Evolutionary conservation across 371 early-diverging fungal genomes (phyloP).

Genomic region (Apophysomyces variabilis): DNA sequence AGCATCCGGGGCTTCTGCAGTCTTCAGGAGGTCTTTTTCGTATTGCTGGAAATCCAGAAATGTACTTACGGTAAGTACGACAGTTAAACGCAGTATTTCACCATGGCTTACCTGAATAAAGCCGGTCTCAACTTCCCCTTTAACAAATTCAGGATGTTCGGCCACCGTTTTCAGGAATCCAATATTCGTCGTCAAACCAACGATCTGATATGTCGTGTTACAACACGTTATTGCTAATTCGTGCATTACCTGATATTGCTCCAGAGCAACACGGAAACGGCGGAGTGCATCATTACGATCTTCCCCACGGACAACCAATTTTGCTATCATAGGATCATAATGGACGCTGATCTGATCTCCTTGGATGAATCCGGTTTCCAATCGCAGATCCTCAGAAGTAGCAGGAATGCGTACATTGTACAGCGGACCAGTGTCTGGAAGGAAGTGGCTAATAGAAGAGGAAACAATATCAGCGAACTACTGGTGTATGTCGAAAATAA

Average conservation of each 20-base stretch:
- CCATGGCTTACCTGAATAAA: constrained; percentile 73
- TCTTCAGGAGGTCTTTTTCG: constrained; percentile 69
- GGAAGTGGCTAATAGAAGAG: constrained; percentile 67
- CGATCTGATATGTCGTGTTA: constrained; percentile 53
- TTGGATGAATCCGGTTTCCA: constrained; percentile 93
- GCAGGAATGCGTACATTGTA: constrained; percentile 75
- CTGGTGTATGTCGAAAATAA: too few species aligned
- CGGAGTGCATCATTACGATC: constrained; percentile 88
- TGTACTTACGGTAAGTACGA: not conserved
- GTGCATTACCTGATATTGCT: constrained; percentile 68
- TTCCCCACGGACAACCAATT: constrained; percentile 87
- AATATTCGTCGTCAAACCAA: constrained; percentile 93
- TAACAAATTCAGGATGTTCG: constrained; percentile 82
- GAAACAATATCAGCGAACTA: too few species aligned
- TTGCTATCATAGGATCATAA: constrained; percentile 98
- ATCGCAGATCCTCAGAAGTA: constrained; percentile 65
- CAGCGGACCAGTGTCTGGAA: constrained; percentile 94
- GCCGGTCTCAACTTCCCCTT: constrained; percentile 92
- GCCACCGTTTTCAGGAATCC: constrained; percentile 84
- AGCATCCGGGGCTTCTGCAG: constrained; percentile 52
- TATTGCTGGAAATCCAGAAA: constrained; percentile 52
- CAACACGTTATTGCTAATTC: not conserved
- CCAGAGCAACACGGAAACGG: constrained; percentile 78
- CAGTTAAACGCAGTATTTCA: not conserved
- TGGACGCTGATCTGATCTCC: constrained; percentile 93